These are phyloP conservation scores for Cercospora sp. DNA, from an alignment of 2,329 filamentous ascomycete genomes.

Conservation along the genomic window DNA sequence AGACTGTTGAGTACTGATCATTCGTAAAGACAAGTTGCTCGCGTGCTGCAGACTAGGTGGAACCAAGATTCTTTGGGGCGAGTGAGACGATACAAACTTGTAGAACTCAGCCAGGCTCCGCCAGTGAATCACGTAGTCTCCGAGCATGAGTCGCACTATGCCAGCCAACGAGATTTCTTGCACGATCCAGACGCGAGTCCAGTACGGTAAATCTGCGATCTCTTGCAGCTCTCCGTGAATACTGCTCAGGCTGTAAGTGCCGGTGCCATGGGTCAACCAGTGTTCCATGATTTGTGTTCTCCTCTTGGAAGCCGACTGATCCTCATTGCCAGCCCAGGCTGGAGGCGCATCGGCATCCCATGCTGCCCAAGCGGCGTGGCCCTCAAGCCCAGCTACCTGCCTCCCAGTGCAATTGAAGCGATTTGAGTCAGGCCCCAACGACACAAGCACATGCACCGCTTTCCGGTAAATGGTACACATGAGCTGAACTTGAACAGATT, in stretches of 20 bases:
- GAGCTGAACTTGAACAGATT: background rate
- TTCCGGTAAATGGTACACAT: background rate
- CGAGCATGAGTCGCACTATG: background rate
- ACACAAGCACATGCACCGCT: background rate
- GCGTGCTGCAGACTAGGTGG: background rate
- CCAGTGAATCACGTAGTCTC: background rate
- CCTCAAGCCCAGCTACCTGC: background rate
- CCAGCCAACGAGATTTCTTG: background rate
- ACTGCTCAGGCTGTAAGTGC: background rate
- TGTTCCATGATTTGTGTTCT: background rate
- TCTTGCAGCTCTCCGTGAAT: background rate
- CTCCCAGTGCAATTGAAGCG: background rate
- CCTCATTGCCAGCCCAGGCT: background rate
- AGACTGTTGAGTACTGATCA: background rate
- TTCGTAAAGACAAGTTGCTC: background rate
- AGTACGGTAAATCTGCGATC: background rate
- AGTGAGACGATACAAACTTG: background rate
- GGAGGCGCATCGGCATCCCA: background rate
- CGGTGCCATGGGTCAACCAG: background rate
- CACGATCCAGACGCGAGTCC: background rate
- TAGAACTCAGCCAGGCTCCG: background rate
- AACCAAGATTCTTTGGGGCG: background rate
- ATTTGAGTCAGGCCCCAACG: background rate
- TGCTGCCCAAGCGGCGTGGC: background rate
- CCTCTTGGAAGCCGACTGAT: background rate